Base-by-base conservation (phyloP, 2,329 filamentous ascomycete species). In the Acarospora socialis region DNA sequence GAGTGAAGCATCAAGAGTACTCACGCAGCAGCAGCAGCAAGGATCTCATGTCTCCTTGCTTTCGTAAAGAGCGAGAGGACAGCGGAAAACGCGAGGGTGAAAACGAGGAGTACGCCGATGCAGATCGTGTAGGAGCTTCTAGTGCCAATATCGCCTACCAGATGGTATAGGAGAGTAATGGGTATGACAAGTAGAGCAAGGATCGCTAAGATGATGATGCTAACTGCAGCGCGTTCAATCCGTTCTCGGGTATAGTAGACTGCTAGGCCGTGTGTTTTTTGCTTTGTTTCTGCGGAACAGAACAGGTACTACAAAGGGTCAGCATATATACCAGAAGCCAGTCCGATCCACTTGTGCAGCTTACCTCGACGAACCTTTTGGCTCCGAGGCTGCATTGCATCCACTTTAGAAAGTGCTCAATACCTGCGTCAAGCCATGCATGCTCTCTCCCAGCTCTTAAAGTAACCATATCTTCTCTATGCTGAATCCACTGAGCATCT, bases 391-490 rank as follows among this genome's bases (percentile, higher is more conserved):
- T 30, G 23, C 39, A 35, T 10, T 32, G 20, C 9, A 37, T 34
- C 3, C 23, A 33, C 12, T 41, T 36, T 17, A 49, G 34, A 3
- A 45, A 16, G 4, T 29, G 44, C 30, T 60, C 56, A 4, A 59
- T 45, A 0, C 34, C 24, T 2, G 40, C 40, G 32, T 61, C 58
- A 0, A 63, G 46, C 51, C 52, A 57, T 3, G 57, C 55, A 35
- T 51, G 47, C 20, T 60, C 56, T 32, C 57, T 39, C 0, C 56
- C 54, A 2, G 50, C 43, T 3, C 54, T 40, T 1, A 61, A 39
- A 0, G 55, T 55, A 7, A 62, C 46, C 1, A 61, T 33, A 33
- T 62, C 59, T 30, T 59, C 56, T 38, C 54, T 55, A 2, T 48
- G 39, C 6, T 48, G 39, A 8, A 59, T 50, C 36, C 52, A 61